Evolutionary conservation across 805 yeast species (phyloP), one percentile per base, ranked within the genome.

Genomic region (Kuraishia piskuri): DNA sequence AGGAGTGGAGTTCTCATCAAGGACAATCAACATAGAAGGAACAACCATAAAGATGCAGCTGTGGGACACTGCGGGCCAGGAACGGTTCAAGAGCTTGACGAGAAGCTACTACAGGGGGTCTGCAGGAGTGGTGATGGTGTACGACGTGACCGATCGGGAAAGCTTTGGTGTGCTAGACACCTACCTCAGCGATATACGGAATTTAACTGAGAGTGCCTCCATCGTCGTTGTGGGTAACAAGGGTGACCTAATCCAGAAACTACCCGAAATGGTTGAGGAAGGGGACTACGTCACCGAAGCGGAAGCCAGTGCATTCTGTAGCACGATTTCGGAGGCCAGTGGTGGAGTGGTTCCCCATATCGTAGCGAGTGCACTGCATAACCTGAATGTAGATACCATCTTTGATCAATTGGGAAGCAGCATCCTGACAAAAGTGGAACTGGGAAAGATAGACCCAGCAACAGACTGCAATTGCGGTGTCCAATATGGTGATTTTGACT

Each of bases 401-500:
- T 78, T 78, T 52, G 61, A 65, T 17, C 60, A 64, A 19, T 50
- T 78, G 20, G 67, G 77, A 1, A 64, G 64, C 25, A 69, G 69
- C 58, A 72, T 78, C 2, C 58, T 76, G 25, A 68, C 79, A 1
- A 76, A 76, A 59, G 67, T 78, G 17, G 81, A 78, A 56, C 61
- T 72, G 25, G 83, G 82, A 1, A 63, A 59, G 3, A 61, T 77
- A 7, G 79, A 77, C 56, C 80, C 80, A 0, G 79, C 77, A 54
- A 69, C 70, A 52, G 67, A 69, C 20, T 9, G 31, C n/a, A 70
- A 68, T 49, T 66, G 68, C 44, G 82, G 82, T 1, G 79, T 77
- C 2, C 82, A 78, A 55, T 77, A 75, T 54, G 82, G 82, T 3
- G 48, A 40, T 24, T 24, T 50, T 31, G 40, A 31, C 14, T 31